Conservation (phyloP, 495 filamentous ascomycete species). For the Lophiostoma macrostomum region DNA sequence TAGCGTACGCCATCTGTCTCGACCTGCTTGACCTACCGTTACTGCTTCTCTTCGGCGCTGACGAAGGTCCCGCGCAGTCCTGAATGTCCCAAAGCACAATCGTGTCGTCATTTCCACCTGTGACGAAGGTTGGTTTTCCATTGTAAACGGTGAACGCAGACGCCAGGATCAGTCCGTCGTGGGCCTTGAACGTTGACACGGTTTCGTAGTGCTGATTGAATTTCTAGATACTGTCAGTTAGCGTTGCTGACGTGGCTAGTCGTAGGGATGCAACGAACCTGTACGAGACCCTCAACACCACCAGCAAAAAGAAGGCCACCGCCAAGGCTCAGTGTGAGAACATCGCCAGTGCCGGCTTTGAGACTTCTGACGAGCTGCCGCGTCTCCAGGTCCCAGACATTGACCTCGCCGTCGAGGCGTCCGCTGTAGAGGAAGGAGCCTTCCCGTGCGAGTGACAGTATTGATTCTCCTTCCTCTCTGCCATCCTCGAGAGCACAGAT, state of each 20-base stretch:
- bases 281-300: constrained; percentile 71
- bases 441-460: constrained; percentile 79
- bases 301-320: constrained; percentile 82
- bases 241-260: too few relatives aligned
- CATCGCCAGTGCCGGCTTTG: constrained; percentile 73
- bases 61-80: constrained; percentile 48
- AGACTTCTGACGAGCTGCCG: constrained; percentile 83
- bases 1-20: background rate
- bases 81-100: constrained; percentile 84
- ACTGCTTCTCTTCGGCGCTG: constrained; percentile 52
- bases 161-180: constrained; percentile 82
- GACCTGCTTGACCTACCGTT: constrained; percentile 48
- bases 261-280: too few relatives aligned
- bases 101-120: constrained; percentile 89
- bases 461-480: constrained; percentile 60
- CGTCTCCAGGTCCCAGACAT: constrained; percentile 96
- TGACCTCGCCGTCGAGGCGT: constrained; percentile 81
- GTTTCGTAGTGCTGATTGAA: constrained; percentile 89
- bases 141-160: constrained; percentile 69
- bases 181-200: constrained; percentile 77
- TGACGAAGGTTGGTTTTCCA: constrained; percentile 74
- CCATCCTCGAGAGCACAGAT: constrained; percentile 70
- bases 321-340: constrained; percentile 80
- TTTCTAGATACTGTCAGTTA: too few relatives aligned
- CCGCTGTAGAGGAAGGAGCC: constrained; percentile 89